A percentile compares a stretch with the other conserved stretches of the same genome.
These are phyloP conservation scores for Alternaria sp. DNA, from an alignment of 2,329 filamentous ascomycete species.

Conservation along the genomic window DNA sequence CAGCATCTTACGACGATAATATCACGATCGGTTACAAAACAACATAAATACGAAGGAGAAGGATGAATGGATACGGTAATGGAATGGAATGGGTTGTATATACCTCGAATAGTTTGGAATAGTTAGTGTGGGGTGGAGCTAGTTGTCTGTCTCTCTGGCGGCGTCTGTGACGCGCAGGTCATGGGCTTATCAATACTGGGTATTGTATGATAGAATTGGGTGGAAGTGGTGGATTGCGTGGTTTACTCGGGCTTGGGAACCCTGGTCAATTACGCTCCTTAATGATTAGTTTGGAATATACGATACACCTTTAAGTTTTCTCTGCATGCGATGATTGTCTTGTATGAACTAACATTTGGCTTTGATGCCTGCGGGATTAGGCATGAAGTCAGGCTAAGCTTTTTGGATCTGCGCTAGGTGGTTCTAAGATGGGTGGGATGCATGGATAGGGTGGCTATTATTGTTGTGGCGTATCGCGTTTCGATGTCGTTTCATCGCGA, in stretches of 20 bases:
- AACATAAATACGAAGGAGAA: neutral
- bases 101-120: conserved; percentile 2
- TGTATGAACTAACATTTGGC: neutral
- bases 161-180: conserved; percentile 15
- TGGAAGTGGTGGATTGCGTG: conserved; percentile 13
- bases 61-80: neutral
- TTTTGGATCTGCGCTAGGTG: neutral
- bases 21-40: neutral
- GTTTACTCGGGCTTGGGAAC: conserved; percentile 27
- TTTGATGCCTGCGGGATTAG: neutral
- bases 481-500: neutral
- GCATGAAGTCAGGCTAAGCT: conserved; percentile 8
- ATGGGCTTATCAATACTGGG: neutral
- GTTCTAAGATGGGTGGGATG: neutral
- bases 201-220: neutral
- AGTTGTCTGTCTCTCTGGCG: neutral
- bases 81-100: conserved; percentile 9
- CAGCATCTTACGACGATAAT: neutral
- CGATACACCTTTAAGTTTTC: neutral
- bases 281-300: conserved; percentile 10
- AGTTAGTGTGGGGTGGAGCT: neutral
- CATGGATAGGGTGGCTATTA: neutral
- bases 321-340: neutral
- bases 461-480: neutral
- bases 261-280: conserved; percentile 27